Conservation (phyloP, 306 rosid species). For the Lablab purpureus region DNA sequence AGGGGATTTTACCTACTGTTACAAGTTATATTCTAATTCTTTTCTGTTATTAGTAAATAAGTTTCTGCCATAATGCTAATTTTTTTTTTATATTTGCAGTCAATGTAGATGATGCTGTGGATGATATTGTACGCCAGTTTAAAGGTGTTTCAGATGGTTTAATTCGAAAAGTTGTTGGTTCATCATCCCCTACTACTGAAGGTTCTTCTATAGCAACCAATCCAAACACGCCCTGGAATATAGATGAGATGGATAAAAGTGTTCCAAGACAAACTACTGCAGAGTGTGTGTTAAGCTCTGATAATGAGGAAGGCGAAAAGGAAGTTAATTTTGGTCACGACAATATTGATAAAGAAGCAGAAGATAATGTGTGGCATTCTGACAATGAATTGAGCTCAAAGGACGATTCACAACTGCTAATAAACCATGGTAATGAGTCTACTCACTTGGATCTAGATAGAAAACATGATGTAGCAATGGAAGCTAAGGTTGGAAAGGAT, state of each 20-base stretch:
- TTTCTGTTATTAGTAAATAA: background rate
- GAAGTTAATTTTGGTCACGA: conserved; percentile 49
- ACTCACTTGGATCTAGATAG: conserved; percentile 54
- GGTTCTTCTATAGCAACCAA: conserved; percentile 50
- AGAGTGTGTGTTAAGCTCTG: conserved; percentile 69
- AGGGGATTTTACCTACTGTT: background rate
- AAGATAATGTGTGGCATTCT: conserved; percentile 67
- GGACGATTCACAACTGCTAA: conserved; percentile 57
- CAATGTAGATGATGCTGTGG: conserved; percentile 97
- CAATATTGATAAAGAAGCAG: conserved; percentile 50
- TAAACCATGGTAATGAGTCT: conserved; percentile 55
- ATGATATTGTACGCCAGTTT: conserved; percentile 93
- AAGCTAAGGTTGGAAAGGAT: conserved; percentile 56
- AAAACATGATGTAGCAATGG: conserved; percentile 51
- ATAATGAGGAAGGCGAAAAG: conserved; percentile 68
- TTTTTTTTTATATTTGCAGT: conserved; percentile 60
- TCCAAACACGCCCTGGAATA: conserved; percentile 51
- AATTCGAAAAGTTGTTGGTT: conserved; percentile 74
- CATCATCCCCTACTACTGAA: conserved; percentile 58
- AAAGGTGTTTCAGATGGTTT: conserved; percentile 97
- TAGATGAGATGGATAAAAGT: conserved; percentile 59
- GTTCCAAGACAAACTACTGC: conserved; percentile 52
- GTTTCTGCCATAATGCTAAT: conserved; percentile 19
- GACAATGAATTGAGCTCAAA: conserved; percentile 79
- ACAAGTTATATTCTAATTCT: background rate